Conservation (phyloP, 768 basidiomycete species). For the Lactarius psammicola region DNA sequence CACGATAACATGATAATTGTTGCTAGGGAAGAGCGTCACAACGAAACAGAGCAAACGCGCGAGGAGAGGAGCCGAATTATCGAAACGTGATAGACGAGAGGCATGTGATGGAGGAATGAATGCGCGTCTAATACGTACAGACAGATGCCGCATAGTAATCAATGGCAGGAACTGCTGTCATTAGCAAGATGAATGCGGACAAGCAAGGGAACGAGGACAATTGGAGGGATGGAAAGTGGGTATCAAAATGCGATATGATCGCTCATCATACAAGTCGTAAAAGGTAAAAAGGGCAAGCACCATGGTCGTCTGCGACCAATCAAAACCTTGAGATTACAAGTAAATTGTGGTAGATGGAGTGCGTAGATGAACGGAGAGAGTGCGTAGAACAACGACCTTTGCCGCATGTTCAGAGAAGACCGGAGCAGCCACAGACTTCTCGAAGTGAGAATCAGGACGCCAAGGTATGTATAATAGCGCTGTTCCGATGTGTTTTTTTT, state of each 20-base stretch:
- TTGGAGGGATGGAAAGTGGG: conserved; percentile 20
- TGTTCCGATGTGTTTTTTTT: conserved; percentile 5
- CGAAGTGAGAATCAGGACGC: conserved; percentile 5
- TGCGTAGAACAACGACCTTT: conserved; percentile 12
- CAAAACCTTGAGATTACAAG: conserved; percentile 20
- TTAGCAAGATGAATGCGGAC: conserved; percentile 17
- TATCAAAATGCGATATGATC: conserved; percentile 19
- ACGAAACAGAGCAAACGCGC: conserved; percentile 24
- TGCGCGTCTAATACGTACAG: conserved; percentile 78
- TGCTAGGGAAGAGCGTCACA: conserved; percentile 16
- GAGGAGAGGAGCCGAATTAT: conserved; percentile 31
- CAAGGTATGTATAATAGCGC: neutral
- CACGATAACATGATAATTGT: conserved; percentile 11
- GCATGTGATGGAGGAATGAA: conserved; percentile 36
- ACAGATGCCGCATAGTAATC: conserved; percentile 32
- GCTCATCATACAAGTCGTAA: conserved; percentile 13
- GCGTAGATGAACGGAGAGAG: conserved; percentile 7
- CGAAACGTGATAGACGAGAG: conserved; percentile 36
- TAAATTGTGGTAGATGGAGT: conserved; percentile 21
- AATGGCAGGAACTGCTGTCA: conserved; percentile 31
- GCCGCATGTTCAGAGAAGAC: conserved; percentile 14
- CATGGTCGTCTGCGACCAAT: conserved; percentile 23
- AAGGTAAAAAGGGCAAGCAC: conserved; percentile 17
- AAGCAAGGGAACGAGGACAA: conserved; percentile 13
- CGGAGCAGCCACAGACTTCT: conserved; percentile 17